Percentiles rank a stretch among this genome's conserved stretches.
phyloP scores from a whole-genome alignment of 805 yeast species.

The Ogataea ganodermae region DNA sequence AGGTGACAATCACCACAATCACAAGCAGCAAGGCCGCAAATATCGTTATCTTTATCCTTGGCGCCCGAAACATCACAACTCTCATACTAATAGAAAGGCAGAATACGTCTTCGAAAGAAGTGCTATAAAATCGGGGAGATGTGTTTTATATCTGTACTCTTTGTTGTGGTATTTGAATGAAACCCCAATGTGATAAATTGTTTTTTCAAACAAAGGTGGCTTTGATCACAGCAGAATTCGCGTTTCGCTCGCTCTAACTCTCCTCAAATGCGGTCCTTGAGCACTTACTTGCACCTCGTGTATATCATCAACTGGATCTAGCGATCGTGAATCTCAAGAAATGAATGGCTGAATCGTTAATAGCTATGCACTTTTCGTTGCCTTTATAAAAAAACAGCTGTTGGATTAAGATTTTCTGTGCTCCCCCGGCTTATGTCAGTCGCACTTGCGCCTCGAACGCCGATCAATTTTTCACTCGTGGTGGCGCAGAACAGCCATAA shows the following conservation, averaged over 20 bases:
- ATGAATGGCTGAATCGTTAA: too few species aligned
- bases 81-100: conserved; percentile 3
- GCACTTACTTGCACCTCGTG: neutral
- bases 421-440: conserved; percentile 9
- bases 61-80: conserved; percentile 13
- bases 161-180: too few species aligned
- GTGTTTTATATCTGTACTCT: too few species aligned
- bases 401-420: conserved; percentile 1
- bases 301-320: neutral
- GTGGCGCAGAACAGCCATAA: neutral
- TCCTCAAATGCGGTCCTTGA: neutral
- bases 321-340: neutral
- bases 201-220: neutral
- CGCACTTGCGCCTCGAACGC: neutral
- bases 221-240: neutral
- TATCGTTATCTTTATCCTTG: conserved; percentile 6
- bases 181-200: neutral
- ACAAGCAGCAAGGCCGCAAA: conserved; percentile 5
- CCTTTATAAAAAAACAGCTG: neutral
- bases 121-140: too few species aligned
- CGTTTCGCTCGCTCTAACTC: neutral
- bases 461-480: neutral
- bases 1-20: conserved; percentile 7
- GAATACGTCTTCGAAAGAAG: too few species aligned
- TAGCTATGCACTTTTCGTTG: neutral